These are phyloP conservation scores for Papiliotrema fonsecae DNA, from an alignment of 1,284 basidiomycete genomes.

Conservation along the genomic window DNA sequence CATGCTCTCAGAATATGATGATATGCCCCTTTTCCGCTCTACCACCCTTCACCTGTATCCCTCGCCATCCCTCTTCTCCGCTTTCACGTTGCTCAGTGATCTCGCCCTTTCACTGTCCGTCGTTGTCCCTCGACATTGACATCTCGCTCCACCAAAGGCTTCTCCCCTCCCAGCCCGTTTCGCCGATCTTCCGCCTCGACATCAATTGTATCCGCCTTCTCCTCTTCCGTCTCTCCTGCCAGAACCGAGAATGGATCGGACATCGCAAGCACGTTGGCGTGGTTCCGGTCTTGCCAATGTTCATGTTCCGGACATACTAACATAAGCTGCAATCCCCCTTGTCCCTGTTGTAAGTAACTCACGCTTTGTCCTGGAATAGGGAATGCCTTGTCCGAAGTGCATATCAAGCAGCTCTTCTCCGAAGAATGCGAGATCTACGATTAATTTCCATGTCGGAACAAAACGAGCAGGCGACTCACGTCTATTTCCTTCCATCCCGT, in stretches of 20 bases:
- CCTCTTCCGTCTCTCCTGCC: not conserved
- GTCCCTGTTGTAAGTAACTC: slow-evolving; percentile 5
- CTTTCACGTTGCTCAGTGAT: too few relatives aligned
- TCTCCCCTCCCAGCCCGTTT: not conserved
- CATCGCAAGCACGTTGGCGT: slow-evolving; percentile 28
- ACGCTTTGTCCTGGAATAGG: slow-evolving; percentile 17
- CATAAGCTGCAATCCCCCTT: not conserved
- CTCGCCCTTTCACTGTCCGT: not conserved
- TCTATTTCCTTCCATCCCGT: slow-evolving; percentile 23
- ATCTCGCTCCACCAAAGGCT: slow-evolving; percentile 4
- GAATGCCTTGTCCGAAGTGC: slow-evolving; percentile 41
- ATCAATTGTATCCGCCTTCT: not conserved
- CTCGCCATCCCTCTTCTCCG: too few relatives aligned
- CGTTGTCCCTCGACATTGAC: not conserved
- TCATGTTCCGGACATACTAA: slow-evolving; percentile 43
- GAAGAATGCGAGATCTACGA: slow-evolving; percentile 33
- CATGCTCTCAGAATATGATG: too few relatives aligned
- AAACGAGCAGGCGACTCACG: slow-evolving; percentile 29
- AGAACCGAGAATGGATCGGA: not conserved
- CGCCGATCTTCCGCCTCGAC: not conserved
- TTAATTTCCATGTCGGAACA: not conserved
- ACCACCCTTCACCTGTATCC: too few relatives aligned
- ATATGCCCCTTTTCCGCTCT: too few relatives aligned
- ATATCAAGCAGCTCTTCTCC: slow-evolving; percentile 28
- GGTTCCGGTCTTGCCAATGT: slow-evolving; percentile 38